These are phyloP conservation scores for Neotropicomus parvogracilis DNA, from an alignment of 1,284 basidiomycete genomes.

Conservation along the genomic window DNA sequence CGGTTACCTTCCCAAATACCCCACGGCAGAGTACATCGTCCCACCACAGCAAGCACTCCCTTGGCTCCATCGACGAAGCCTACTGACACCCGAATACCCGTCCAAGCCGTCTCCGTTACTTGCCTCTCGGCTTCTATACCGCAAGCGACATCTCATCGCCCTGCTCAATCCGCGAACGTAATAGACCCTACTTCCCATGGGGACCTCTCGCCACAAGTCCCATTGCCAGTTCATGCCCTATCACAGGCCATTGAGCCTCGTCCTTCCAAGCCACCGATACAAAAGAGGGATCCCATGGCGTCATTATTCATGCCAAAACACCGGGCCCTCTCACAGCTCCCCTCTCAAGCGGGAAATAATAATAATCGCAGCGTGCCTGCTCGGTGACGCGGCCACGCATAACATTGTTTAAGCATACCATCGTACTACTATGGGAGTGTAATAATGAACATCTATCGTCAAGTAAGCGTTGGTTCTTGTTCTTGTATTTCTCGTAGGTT, in stretches of 20 bases:
- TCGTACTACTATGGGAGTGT: not conserved
- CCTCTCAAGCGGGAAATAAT: slow-evolving; percentile 30
- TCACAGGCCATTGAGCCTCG: slow-evolving; percentile 21
- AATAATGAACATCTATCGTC: slow-evolving; percentile 13
- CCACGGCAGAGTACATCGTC: slow-evolving; percentile 40
- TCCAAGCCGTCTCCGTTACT: slow-evolving; percentile 41
- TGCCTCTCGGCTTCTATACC: slow-evolving; percentile 24
- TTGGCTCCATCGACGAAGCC: slow-evolving; percentile 35
- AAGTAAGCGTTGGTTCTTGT: slow-evolving; percentile 3
- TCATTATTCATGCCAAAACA: slow-evolving; percentile 73
- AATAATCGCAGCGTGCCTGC: slow-evolving; percentile 21
- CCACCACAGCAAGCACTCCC: slow-evolving; percentile 34
- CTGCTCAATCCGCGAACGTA: slow-evolving; percentile 15
- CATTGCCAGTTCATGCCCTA: slow-evolving; percentile 17
- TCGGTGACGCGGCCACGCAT: slow-evolving; percentile 17
- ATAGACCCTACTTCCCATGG: slow-evolving; percentile 13
- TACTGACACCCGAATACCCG: slow-evolving; percentile 38
- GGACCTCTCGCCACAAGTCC: slow-evolving; percentile 15
- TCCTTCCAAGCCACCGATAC: slow-evolving; percentile 36
- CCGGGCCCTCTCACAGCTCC: slow-evolving; percentile 59
- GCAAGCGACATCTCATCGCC: slow-evolving; percentile 12
- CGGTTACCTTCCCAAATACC: slow-evolving; percentile 51
- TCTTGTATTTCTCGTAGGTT: slow-evolving; percentile 17
- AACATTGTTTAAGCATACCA: slow-evolving; percentile 1
- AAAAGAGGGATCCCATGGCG: slow-evolving; percentile 63